Conservation (phyloP, 176 grass and related monocot species). For the Oryza longistaminata region DNA sequence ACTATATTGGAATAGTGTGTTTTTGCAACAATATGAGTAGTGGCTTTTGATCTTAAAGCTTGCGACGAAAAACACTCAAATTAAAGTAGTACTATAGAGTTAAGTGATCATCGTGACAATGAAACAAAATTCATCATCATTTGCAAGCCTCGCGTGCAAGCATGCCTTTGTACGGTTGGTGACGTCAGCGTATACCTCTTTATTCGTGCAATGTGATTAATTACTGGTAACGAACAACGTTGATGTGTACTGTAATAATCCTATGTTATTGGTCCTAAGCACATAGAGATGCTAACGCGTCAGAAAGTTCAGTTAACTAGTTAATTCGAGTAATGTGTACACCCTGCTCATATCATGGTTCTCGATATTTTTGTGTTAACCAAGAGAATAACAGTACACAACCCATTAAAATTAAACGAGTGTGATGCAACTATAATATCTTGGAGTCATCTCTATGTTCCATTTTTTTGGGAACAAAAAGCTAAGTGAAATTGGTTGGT, state of each 20-base stretch:
- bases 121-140: neutral
- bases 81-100: too few species aligned
- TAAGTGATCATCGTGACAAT: too few species aligned
- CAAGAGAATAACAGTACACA: neutral
- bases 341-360: neutral
- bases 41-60: too few species aligned
- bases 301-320: neutral
- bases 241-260: slow-evolving; percentile 17
- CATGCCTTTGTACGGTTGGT: neutral
- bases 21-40: too few species aligned
- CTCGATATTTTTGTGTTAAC: neutral
- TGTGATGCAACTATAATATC: neutral
- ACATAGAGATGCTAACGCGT: slow-evolving; percentile 34
- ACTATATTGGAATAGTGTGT: too few species aligned
- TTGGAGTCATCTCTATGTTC: too few species aligned
- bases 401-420: neutral
- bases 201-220: neutral
- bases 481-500: neutral
- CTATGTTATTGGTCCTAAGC: neutral
- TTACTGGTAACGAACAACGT: neutral
- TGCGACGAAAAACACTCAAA: too few species aligned
- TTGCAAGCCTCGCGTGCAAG: slow-evolving; percentile 15
- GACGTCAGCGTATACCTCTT: neutral
- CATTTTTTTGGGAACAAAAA: too few species aligned
- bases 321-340: neutral